These are phyloP conservation scores for Colletotrichum spaethianum DNA, from an alignment of 2,329 filamentous ascomycete species.

Conservation along the genomic window DNA sequence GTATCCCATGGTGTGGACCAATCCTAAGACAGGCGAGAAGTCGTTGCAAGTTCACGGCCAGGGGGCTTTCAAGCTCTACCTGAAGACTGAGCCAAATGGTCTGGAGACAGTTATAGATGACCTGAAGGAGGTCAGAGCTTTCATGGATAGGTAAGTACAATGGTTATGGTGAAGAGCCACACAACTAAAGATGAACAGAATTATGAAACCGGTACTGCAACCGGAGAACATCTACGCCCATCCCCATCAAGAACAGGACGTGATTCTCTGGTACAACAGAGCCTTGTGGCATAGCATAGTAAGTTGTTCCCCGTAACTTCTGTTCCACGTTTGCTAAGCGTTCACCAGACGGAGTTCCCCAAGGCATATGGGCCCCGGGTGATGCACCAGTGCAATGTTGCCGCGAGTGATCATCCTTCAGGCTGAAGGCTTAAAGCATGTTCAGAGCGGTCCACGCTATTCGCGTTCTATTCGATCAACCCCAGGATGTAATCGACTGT, in stretches of 20 bases:
- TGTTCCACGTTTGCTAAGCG: conserved; percentile 58
- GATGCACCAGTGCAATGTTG: conserved; percentile 56
- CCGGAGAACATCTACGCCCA: conserved; percentile 60
- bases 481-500: not conserved
- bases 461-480: not conserved
- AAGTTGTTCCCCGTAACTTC: conserved; percentile 46
- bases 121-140: conserved; percentile 53
- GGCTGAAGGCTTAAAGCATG: not conserved
- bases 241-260: conserved; percentile 58
- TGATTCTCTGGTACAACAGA: conserved; percentile 60
- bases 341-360: conserved; percentile 55
- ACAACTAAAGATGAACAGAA: conserved; percentile 38
- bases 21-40: conserved; percentile 57
- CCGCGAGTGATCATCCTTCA: conserved; percentile 45
- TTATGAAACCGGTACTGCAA: conserved; percentile 55
- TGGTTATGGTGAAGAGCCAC: conserved; percentile 28
- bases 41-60: conserved; percentile 61
- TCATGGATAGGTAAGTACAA: conserved; percentile 51
- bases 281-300: conserved; percentile 57
- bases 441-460: not conserved
- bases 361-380: conserved; percentile 54
- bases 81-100: conserved; percentile 52
- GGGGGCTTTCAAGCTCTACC: conserved; percentile 54
- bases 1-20: conserved; percentile 64
- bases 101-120: conserved; percentile 55